These are phyloP conservation scores for Poteriospumella lacustris DNA, from an alignment of 108 stramenopile species.

Conservation along the genomic window DNA sequence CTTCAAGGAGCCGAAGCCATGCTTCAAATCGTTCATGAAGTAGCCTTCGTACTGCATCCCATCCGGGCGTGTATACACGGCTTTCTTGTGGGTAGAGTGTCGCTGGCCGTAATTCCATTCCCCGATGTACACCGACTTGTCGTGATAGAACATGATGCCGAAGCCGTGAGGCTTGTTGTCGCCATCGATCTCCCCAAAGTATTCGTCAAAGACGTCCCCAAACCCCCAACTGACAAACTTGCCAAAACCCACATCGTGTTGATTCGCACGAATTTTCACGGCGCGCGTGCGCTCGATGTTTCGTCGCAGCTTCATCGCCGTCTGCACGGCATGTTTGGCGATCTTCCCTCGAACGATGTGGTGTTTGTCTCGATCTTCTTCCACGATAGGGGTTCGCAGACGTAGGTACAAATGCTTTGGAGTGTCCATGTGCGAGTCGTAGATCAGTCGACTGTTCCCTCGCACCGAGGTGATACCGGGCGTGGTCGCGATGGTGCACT, in stretches of 20 bases:
- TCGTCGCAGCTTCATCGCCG: not conserved
- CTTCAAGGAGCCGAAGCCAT: not conserved
- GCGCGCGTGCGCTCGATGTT: not conserved
- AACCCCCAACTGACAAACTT: slow-evolving; percentile 14
- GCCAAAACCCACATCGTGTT: not conserved
- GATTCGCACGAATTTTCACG: not conserved
- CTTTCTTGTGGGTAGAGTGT: not conserved
- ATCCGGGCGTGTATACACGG: not conserved
- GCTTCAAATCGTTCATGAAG: slow-evolving; percentile 10
- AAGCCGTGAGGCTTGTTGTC: not conserved
- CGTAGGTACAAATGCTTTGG: not conserved
- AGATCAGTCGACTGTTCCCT: not conserved
- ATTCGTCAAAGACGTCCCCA: slow-evolving; percentile 24
- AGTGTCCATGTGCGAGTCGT: not conserved
- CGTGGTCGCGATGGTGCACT: slow-evolving; percentile 16
- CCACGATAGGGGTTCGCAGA: not conserved
- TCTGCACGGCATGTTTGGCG: not conserved
- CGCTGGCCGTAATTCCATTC: not conserved
- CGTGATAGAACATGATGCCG: slow-evolving; percentile 15
- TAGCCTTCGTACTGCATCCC: slow-evolving; percentile 19
- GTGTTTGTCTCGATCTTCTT: not conserved
- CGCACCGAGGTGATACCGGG: not conserved
- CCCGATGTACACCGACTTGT: not conserved
- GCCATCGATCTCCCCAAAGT: not conserved
- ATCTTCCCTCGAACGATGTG: not conserved